Evolutionary conservation across 208 protist genomes (phyloP).

Genomic region (Kentomonas sorsogonicus): DNA sequence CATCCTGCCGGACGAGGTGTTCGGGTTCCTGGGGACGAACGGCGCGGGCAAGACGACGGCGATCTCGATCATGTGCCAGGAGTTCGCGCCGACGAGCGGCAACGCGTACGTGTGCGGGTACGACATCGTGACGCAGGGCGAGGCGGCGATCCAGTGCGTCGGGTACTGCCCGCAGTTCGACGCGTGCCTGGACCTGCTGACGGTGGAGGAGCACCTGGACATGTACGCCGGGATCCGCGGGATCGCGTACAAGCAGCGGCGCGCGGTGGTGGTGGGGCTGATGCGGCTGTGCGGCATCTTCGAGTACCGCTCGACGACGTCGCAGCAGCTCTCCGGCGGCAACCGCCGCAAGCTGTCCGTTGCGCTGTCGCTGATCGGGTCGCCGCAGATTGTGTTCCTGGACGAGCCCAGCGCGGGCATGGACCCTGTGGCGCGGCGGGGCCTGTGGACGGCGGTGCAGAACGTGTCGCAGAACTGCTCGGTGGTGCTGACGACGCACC

Average conservation of each 20-base stretch:
- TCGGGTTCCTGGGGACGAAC: constrained; percentile 85
- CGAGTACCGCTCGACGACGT: constrained; percentile 24
- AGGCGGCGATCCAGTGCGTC: constrained; percentile 40
- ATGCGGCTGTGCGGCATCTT: constrained; percentile 36
- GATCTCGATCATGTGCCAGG: constrained; percentile 74
- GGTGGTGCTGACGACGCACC: constrained; percentile 88
- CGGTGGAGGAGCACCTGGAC: constrained; percentile 84
- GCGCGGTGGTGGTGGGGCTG: constrained; percentile 27
- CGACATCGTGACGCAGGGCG: constrained; percentile 33
- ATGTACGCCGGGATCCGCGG: constrained; percentile 74
- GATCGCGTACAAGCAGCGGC: constrained; percentile 11
- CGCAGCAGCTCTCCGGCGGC: constrained; percentile 57
- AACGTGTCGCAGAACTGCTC: constrained; percentile 47
- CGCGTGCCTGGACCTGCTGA: constrained; percentile 82
- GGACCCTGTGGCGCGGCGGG: constrained; percentile 75
- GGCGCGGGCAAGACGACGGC: constrained; percentile 85
- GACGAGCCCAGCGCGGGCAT: constrained; percentile 89
- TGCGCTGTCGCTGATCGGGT: constrained; percentile 79
- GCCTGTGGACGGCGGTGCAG: constrained; percentile 74
- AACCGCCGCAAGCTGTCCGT: constrained; percentile 83
- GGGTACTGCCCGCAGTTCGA: constrained; percentile 95
- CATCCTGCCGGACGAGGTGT: constrained; percentile 63
- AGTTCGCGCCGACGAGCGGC: constrained; percentile 63
- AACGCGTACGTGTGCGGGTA: constrained; percentile 36
- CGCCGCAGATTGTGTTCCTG: constrained; percentile 59